Base-by-base conservation (phyloP, 148 eudicot species). In the Arbutus unedo region DNA sequence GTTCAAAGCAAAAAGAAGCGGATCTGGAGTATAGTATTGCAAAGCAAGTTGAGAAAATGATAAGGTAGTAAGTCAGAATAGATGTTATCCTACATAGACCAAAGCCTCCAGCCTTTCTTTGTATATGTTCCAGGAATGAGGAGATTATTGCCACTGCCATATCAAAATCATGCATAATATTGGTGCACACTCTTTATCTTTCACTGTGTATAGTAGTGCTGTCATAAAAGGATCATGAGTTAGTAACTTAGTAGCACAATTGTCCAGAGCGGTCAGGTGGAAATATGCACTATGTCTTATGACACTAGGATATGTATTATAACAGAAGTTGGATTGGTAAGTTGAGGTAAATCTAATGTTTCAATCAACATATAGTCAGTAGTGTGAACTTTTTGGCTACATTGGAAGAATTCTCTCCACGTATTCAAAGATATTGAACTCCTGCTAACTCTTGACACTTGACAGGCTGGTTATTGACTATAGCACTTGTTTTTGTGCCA, bases 11-110 rank as follows among this genome's bases (percentile, higher is more conserved):
- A 88, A 97, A 97, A 84, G 99, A 97, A 89, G 98, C 98, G 82
- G 98, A 97, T 88, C 89, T 97, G 59, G 99, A 97, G 82, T 97
- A 97, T 60, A 94, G 98, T 87, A 96, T 97, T 51, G 99, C 99
- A n/a, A 97, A 97, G 93, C 99, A 97, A 88, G 99, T 97, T 74
- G 99, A 94, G 91, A 97, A 93, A 90, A 95, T 97, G 98, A 90
- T 97, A 88, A 94, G 99, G 99, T 97, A 79, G 49, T 25, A 21
- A 59, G 38, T 11, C 41, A 62, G 38, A 31, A 31, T 45, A 45
- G 23, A 44, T 79, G 19, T 6, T 64, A 47, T 62, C 60, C 14
- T 21, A 23, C 47, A 54, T 25, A 14, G 15, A 64, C 57, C 11
- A 64, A 79, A 79, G 55, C 74, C 38, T 54, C 44, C 31, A 1